A percentile compares a stretch with the other conserved stretches of the same genome.
Evolutionary conservation across 768 basidiomycete genomes (phyloP).

Genomic region (Favolaschia claudopus): DNA sequence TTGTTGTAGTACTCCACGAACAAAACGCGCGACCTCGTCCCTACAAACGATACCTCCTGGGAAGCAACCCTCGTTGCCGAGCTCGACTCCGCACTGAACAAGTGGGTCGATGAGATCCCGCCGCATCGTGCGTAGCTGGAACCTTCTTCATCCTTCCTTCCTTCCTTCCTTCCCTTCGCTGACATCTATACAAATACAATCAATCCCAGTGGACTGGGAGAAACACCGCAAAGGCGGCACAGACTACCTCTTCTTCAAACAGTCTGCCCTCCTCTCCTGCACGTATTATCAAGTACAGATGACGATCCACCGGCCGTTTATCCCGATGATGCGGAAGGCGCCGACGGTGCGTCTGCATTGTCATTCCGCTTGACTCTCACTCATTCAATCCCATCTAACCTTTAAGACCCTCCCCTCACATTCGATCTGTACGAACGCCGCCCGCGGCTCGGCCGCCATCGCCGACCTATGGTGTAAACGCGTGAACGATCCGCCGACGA

Average conservation of each 20-base stretch:
- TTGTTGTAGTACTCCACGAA: slow-evolving; percentile 67
- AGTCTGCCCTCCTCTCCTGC: slow-evolving; percentile 61
- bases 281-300: slow-evolving; percentile 65
- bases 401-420: slow-evolving; percentile 60
- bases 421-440: slow-evolving; percentile 86
- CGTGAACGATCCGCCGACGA: slow-evolving; percentile 36
- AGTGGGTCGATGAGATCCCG: slow-evolving; percentile 54
- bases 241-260: slow-evolving; percentile 52
- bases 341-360: slow-evolving; percentile 14
- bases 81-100: slow-evolving; percentile 77
- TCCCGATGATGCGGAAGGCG: slow-evolving; percentile 65
- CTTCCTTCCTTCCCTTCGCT: neutral
- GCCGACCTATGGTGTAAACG: slow-evolving; percentile 56
- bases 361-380: neutral
- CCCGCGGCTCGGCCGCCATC: slow-evolving; percentile 77
- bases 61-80: slow-evolving; percentile 75
- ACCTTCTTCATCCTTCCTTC: slow-evolving; percentile 56
- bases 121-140: slow-evolving; percentile 60
- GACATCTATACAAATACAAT: neutral
- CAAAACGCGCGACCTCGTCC: slow-evolving; percentile 59
- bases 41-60: slow-evolving; percentile 53
- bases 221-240: slow-evolving; percentile 41
- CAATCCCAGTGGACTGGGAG: slow-evolving; percentile 48
- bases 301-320: slow-evolving; percentile 80
- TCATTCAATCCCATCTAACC: neutral